Evolutionary conservation across 2,329 filamentous ascomycete genomes (phyloP), one percentile per base, ranked within the genome.

Genomic region (Berkeleyomyces basicola): DNA sequence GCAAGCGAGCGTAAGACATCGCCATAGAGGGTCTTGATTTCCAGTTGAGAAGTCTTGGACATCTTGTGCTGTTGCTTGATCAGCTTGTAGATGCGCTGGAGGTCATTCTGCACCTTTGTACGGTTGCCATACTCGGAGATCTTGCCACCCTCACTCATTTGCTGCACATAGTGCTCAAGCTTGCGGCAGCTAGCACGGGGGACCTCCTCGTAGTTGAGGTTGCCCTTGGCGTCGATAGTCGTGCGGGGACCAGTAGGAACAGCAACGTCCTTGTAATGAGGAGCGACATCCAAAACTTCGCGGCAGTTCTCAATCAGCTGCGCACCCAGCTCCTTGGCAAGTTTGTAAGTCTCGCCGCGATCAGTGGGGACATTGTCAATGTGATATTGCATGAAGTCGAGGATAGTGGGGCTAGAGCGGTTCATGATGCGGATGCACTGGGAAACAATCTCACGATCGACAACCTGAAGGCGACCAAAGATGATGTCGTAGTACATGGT

Each of bases 401-500:
- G 82, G 1, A 99, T 83, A 43, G 89, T 87, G 2, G 93, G 93
- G 72, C 97, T 99, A 42, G 93, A 96, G 66, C 93, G 88, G 78
- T 96, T 99, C 93, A 99, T 99, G 76, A 99, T 93, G 68, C 90
- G 88, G 71, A 99, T 97, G 76, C 93, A 99, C 73, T 91, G 91
- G 75, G 91, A 96, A 72, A 99, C 93, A 69, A 97, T 99, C 74
- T 99, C 93, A 67, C 93, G 88, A 70, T 99, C 93, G 47, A 99
- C 88, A 59, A 86, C 89, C 77, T 93, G 84, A 61, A 99, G 83
- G 65, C 93, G 85, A 64, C 93, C 93, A 70, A 99, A 99, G 71
- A 99, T 96, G 71, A 99, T 95, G 71, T 99, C 93, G 76, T 90
- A 99, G 79, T 93, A 99, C 92, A 99, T 99, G 77, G 82, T 93